Evolutionary conservation across 768 basidiomycete species (phyloP), one percentile per base, ranked within the genome.

Genomic region (Tricholoma sp.): DNA sequence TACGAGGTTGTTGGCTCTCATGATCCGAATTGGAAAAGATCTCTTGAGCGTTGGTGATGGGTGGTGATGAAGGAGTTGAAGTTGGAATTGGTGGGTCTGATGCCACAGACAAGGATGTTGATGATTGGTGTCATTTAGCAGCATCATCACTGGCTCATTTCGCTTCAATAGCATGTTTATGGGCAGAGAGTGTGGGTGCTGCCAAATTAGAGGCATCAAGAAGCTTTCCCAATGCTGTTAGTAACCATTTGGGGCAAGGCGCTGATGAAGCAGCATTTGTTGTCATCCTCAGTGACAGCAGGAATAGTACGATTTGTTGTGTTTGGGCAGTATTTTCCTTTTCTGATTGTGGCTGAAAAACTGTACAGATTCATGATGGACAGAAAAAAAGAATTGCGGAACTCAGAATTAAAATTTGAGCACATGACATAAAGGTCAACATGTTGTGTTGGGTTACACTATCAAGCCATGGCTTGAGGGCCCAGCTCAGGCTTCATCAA

Each of bases 191-290:
- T 12, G 35, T 37, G 16, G 35, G 35, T 37, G 35, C 35, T 14
- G 35, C 35, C 5, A 12, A 37, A n/a, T 37, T 37, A 12, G 35
- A 37, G 12, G 35, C 35, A 37, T 37, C 35, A 37, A 37, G 35
- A 12, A 37, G 35, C 35, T 37, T 37, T 37, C 35, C 35, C 14
- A 12, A 37, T 37, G 35, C 35, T 37, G 35, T 37, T n/a, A 37
- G 16, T 37, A n/a, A 3, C 35, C 14, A 12, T 37, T 37, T 37
- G 35, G 35, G 10, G 64, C 64, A 3, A 59, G 68, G 60, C 67
- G 64, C 37, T 37, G 37, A 37, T 37, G 37, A 37, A n/a, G 37
- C 14, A 5, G 37, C 37, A 14, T 37, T 37, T 37, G 37, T 37
- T 14, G 37, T 37, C 37, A 37, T 37, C 14, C 12, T n/a, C 9